These are phyloP conservation scores for Acanthamoeba castellanii DNA, from an alignment of 208 protist species.

Conservation along the genomic window DNA sequence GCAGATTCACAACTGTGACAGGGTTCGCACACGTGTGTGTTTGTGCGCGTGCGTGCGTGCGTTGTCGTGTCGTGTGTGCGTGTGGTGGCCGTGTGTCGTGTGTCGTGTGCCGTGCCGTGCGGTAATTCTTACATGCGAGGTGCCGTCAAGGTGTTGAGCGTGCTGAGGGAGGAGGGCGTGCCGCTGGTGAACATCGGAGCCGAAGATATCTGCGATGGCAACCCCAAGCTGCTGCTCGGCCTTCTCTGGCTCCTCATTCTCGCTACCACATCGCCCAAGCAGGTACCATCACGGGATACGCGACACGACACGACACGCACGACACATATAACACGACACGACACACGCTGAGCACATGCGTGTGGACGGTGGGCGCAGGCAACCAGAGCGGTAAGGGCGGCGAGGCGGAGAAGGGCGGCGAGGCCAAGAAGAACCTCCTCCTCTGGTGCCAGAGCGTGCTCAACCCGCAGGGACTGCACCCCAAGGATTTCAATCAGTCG, in stretches of 20 bases:
- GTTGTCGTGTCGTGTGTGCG: neutral
- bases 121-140: neutral
- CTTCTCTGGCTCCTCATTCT: conserved; percentile 58
- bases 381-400: neutral
- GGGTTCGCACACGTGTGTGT: neutral
- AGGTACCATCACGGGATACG: neutral
- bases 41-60: neutral
- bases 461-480: neutral
- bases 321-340: too few species aligned
- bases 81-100: too few species aligned
- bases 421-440: conserved; percentile 42
- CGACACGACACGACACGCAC: too few species aligned
- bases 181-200: conserved; percentile 27
- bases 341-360: too few species aligned
- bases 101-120: too few species aligned
- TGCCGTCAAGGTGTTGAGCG: neutral
- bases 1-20: neutral
- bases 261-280: conserved; percentile 61
- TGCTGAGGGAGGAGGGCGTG: neutral
- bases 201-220: conserved; percentile 45
- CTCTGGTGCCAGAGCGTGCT: neutral
- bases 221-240: conserved; percentile 41
- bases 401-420: neutral
- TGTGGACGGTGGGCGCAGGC: neutral
- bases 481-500: neutral